Conservation (phyloP, 306 rosid genomes). For the Sindora glabra region DNA sequence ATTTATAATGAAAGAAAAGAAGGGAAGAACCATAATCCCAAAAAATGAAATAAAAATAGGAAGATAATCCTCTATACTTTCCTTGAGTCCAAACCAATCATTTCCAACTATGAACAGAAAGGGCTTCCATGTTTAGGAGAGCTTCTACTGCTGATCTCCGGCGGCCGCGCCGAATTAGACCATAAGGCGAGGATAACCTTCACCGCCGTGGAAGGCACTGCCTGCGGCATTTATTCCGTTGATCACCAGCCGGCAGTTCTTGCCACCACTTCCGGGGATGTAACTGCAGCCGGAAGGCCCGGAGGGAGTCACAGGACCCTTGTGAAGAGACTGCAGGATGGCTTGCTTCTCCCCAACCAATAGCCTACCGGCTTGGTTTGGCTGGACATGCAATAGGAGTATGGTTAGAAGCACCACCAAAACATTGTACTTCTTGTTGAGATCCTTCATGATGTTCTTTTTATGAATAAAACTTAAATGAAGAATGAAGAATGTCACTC, state of each 20-base stretch:
- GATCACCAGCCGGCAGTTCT: slow-evolving; percentile 41
- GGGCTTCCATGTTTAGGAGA: no score
- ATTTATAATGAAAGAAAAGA: no score
- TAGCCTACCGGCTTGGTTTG: slow-evolving; percentile 35
- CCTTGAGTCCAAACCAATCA: no score
- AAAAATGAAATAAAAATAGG: no score
- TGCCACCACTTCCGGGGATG: slow-evolving; percentile 60
- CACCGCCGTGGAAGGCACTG: neutral
- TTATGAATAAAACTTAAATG: no score
- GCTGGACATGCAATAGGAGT: slow-evolving; percentile 27
- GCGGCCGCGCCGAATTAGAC: slow-evolving; percentile 26
- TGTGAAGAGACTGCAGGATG: slow-evolving; percentile 42
- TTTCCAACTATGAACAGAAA: no score
- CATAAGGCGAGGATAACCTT: slow-evolving; percentile 25
- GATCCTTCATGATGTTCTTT: slow-evolving; percentile 30
- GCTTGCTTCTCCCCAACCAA: slow-evolving; percentile 11
- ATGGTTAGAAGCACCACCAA: slow-evolving; percentile 35
- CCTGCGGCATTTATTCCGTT: slow-evolving; percentile 36
- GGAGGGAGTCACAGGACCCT: slow-evolving; percentile 46
- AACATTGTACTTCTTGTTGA: slow-evolving; percentile 16
- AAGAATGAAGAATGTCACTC: neutral
- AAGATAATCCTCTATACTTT: no score
- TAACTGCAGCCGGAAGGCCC: slow-evolving; percentile 63
- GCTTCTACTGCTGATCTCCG: slow-evolving; percentile 18
- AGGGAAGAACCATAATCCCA: no score